Base-by-base conservation (phyloP, 805 yeast species). In the Helenozyma rhizophorensis region DNA sequence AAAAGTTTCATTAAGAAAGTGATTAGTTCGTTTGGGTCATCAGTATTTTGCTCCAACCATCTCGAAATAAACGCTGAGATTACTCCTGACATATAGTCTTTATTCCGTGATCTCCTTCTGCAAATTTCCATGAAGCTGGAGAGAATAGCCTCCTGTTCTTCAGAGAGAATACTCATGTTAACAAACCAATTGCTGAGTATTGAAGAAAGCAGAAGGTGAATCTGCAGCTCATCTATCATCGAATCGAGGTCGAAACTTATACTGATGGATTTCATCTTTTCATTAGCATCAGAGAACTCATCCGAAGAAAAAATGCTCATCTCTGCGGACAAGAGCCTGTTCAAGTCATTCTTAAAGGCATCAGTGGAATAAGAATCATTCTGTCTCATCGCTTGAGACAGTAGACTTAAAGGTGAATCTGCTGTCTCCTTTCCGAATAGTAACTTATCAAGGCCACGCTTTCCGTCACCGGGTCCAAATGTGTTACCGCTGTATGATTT, bases 381-480 rank as follows among this genome's bases (percentile, higher is more conserved):
- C 6, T 37, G 42, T 22, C 40, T 46, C 12, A 38, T 42, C 4
- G 47, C 49, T 3, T 43, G 50, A 1, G 50, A 42, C 28, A 43
- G 51, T 3, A 60, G 51, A 23, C 52, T 57, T 54, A 64, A 47
- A 0, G 70, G 70, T 1, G 68, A 58, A 7, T 62, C 69, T 4
- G 45, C 48, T 2, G 53, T 50, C 9, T 54, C 56, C 34, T 55
- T 48, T 16, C 48, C 39, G 46, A 50, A 47, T 23, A 50, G 22
- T 4, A 35, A 25, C 29, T 29, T 34, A 13, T 39, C 33, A 26
- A 33, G 16, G 4, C 24, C 17, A 6, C 28, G 23, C 24, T 21
- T 15, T 11, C 13, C 12, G 27, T 35, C 18, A n/a, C 17, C 4
- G 14, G 12, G 22, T 19, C 31, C 21, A 10, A 26, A 14, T 17